Evolutionary conservation across 306 rosid species (phyloP).

Genomic region (Inga laurina): DNA sequence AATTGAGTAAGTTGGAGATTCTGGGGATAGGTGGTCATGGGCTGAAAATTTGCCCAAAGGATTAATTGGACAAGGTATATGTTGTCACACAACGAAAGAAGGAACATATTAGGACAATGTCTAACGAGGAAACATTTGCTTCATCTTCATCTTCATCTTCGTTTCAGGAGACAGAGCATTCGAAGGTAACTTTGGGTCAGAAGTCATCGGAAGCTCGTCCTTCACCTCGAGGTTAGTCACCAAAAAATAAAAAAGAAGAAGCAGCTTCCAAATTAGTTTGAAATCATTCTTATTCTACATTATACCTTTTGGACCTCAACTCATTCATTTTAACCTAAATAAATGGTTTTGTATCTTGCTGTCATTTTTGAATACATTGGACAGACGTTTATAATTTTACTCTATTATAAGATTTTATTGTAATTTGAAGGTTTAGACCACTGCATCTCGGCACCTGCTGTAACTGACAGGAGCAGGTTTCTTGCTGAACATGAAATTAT

Average conservation of each 20-base stretch:
- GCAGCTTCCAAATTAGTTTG: neutral
- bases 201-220: constrained; percentile 38
- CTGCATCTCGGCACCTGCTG: constrained; percentile 43
- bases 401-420: neutral
- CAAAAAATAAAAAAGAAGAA: neutral
- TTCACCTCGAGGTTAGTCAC: constrained; percentile 51
- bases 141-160: constrained; percentile 40
- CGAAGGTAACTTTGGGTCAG: constrained; percentile 24
- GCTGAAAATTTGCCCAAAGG: constrained; percentile 37
- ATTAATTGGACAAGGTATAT: constrained; percentile 34
- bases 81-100: constrained; percentile 23
- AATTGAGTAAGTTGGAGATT: constrained; percentile 25
- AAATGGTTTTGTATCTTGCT: neutral
- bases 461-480: constrained; percentile 39
- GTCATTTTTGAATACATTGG: neutral
- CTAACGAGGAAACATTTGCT: constrained; percentile 27
- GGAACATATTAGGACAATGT: constrained; percentile 30
- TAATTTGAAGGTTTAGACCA: constrained; percentile 54
- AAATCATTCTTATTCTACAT: neutral
- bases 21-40: constrained; percentile 46
- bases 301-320: neutral
- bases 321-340: neutral
- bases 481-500: constrained; percentile 41
- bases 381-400: constrained; percentile 17
- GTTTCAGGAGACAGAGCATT: constrained; percentile 23